Base-by-base conservation (phyloP, 441 rosid species). In the Hura crepitans region DNA sequence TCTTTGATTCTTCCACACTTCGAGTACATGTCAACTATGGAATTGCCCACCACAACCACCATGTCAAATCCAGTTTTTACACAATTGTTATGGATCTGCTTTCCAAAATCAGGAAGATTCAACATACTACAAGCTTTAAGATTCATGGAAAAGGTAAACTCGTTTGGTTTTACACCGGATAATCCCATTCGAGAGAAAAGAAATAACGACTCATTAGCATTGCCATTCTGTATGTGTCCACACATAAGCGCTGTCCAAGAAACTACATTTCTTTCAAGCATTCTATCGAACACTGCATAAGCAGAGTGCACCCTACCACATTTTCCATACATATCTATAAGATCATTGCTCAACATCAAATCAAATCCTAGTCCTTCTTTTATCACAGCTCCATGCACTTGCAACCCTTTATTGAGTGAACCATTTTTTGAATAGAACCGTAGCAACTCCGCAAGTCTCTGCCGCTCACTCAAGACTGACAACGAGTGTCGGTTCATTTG, bases 221-320 rank as follows among this genome's bases (percentile, higher is more conserved):
- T 68, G n/a, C 88, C 88, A n/a, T 74, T 78, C 27, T 68, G 82
- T 51, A 92, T 74, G 74, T 78, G 74, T 33, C 89, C 96, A 27
- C 91, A 82, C 94, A 87, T 88, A 54, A 92, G 94, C 51, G 94
- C 81, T 0, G 96, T 90, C 97, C 97, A 92, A 17, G 97, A 89
- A 83, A 94, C 96, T 73, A 88, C 90, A 42, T 92, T 94, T 83
- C 92, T 85, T n/a, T 77, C 81, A 51, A 68, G 77, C 98, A 94
- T 90, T 82, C 62, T 81, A 66, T 90, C 94, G 73, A 94, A 92
- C 94, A 94, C 88, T 18, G 42, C 55, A 56, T 77, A 74, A 39
- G 97, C 91, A 65, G 68, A 13, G 13, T 45, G 67, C 66, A 81
- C 68, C 73, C 77, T 72, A 66, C 83, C 82, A 73, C 95, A 89